Evolutionary conservation across 202 grass and related monocot species (phyloP).

Genomic region (Hordeum pubiflorum): DNA sequence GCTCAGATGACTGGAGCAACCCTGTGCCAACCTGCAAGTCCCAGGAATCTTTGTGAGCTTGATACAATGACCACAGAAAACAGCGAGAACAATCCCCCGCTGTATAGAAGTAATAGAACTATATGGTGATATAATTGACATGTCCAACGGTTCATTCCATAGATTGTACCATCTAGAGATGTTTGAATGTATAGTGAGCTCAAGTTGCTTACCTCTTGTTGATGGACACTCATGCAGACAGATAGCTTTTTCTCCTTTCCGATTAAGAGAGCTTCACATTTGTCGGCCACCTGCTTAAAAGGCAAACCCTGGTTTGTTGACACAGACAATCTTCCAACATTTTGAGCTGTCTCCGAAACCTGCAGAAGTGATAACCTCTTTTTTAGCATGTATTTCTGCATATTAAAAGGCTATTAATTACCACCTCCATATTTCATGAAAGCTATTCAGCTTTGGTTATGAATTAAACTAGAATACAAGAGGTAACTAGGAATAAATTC

Average conservation of each 20-base stretch:
- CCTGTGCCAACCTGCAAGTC: conserved; percentile 41
- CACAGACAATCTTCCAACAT: conserved; percentile 61
- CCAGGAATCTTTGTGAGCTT: conserved; percentile 11
- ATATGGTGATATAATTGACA: not conserved
- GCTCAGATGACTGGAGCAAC: conserved; percentile 22
- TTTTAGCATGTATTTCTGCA: not conserved
- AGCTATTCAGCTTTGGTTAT: not conserved
- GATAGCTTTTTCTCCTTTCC: conserved; percentile 74
- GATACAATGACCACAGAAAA: too few species aligned
- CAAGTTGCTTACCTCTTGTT: conserved; percentile 37
- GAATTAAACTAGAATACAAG: conserved; percentile 1
- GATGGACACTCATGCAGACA: conserved; percentile 38
- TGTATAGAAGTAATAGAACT: too few species aligned
- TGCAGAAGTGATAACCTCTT: conserved; percentile 24
- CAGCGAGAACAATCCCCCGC: too few species aligned
- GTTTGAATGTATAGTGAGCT: conserved; percentile 15
- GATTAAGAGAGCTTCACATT: conserved; percentile 62
- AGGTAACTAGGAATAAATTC: conserved; percentile 15
- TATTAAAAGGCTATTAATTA: not conserved
- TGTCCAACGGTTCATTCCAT: not conserved
- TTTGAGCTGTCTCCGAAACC: conserved; percentile 50
- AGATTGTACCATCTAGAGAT: conserved; percentile 8
- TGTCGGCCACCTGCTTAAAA: conserved; percentile 63
- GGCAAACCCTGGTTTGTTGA: conserved; percentile 64
- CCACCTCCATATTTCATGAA: not conserved